Conservation (phyloP, 441 rosid genomes). For the Erodium moschatum region DNA sequence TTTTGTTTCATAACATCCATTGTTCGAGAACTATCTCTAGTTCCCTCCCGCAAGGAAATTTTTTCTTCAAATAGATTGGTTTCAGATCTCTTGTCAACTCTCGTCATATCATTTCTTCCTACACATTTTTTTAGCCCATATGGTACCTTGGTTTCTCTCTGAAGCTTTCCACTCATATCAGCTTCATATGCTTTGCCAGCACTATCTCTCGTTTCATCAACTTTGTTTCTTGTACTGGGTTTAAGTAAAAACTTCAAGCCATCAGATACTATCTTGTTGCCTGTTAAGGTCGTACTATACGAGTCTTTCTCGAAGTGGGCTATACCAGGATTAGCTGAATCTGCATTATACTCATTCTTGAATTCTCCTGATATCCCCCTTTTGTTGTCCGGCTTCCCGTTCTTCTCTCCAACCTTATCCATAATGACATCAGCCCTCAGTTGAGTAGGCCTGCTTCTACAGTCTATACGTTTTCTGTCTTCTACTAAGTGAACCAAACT, state of each 20-base stretch:
- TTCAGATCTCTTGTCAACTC: constrained; percentile 4
- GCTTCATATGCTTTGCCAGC: constrained; percentile 4
- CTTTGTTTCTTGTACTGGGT: constrained; percentile 8
- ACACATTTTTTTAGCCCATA: neutral
- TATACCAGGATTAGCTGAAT: neutral
- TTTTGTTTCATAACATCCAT: neutral
- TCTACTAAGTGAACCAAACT: constrained; percentile 38
- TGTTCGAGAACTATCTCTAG: neutral
- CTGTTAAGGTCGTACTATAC: neutral
- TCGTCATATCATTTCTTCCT: neutral
- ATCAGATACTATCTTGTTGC: constrained; percentile 6
- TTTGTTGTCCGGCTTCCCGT: neutral
- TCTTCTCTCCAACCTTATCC: constrained; percentile 1
- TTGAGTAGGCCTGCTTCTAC: constrained; percentile 20
- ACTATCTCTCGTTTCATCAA: constrained; percentile 1
- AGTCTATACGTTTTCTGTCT: constrained; percentile 23
- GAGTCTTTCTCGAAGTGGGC: neutral
- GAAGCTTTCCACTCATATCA: constrained; percentile 7
- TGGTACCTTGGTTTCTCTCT: neutral
- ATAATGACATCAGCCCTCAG: neutral
- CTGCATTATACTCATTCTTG: neutral
- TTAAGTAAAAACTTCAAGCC: constrained; percentile 5
- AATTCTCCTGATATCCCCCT: neutral
- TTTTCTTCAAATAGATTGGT: neutral
- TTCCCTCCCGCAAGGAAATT: neutral